phyloP scores from a whole-genome alignment of 2,329 filamentous ascomycete species.

The Epicoccum sorghinum region DNA sequence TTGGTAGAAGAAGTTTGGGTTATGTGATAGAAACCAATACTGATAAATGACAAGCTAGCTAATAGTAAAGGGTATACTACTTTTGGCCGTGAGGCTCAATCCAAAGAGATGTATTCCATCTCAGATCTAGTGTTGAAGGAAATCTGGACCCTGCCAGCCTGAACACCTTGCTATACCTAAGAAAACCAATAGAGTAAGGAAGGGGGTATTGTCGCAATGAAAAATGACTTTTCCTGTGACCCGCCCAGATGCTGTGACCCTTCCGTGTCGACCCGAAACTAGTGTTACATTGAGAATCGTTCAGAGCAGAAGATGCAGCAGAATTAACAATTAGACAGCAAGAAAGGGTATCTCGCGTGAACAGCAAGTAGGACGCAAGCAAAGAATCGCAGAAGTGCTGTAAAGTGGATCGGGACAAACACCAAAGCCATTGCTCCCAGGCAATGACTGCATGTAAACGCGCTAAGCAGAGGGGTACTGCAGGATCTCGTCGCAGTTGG shows the following conservation, averaged over 20 bases:
- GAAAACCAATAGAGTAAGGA: conserved; percentile 25
- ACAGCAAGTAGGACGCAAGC: conserved; percentile 38
- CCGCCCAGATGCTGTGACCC: conserved; percentile 43
- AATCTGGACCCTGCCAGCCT: conserved; percentile 35
- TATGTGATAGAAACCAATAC: conserved; percentile 4
- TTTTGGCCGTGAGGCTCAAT: conserved; percentile 25
- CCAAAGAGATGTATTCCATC: conserved; percentile 7
- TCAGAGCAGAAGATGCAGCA: conserved; percentile 39
- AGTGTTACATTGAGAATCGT: conserved; percentile 45
- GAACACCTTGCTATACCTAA: conserved; percentile 23
- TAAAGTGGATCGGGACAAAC: conserved; percentile 24
- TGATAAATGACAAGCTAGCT: conserved; percentile 9
- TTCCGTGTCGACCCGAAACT: conserved; percentile 31
- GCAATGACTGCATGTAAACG: conserved; percentile 17
- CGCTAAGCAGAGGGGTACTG: conserved; percentile 54
- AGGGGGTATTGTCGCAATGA: conserved; percentile 45
- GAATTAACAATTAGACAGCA: conserved; percentile 46
- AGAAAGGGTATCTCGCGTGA: conserved; percentile 50
- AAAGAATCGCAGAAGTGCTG: conserved; percentile 17
- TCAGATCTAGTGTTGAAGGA: conserved; percentile 17
- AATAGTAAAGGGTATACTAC: conserved; percentile 15
- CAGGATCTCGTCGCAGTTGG: conserved; percentile 92
- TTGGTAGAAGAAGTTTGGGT: background rate
- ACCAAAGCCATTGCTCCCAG: conserved; percentile 35
- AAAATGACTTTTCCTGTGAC: conserved; percentile 46